A percentile compares a stretch with the other conserved stretches of the same genome.
phyloP scores from a whole-genome alignment of 768 basidiomycete species.

The Butyriboletus loyo region DNA sequence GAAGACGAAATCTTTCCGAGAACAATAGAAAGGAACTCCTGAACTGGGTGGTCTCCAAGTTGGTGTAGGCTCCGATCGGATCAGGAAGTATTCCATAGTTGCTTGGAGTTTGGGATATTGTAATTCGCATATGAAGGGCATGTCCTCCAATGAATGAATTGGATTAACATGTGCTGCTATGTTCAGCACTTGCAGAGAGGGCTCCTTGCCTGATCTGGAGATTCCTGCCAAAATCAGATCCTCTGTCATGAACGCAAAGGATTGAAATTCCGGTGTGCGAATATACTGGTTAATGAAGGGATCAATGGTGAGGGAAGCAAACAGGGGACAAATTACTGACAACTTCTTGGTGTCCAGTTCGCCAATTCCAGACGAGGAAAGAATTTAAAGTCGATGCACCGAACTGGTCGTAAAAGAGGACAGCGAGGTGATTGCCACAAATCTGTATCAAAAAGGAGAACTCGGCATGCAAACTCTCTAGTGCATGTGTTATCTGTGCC shows the following conservation, averaged over 20 bases:
- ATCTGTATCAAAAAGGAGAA: slow-evolving; percentile 30
- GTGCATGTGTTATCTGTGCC: slow-evolving; percentile 13
- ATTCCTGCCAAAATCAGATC: slow-evolving; percentile 25
- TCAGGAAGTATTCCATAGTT: slow-evolving; percentile 18
- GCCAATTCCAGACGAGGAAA: slow-evolving; percentile 37
- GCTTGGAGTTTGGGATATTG: slow-evolving; percentile 22
- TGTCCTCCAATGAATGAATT: slow-evolving; percentile 6
- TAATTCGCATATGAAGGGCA: slow-evolving; percentile 26
- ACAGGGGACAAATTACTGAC: slow-evolving; percentile 18
- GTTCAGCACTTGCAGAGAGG: slow-evolving; percentile 19
- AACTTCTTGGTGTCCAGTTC: slow-evolving; percentile 25
- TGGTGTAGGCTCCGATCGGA: slow-evolving; percentile 35
- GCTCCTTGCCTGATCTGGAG: not conserved
- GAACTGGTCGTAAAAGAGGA: slow-evolving; percentile 23
- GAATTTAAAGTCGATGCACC: slow-evolving; percentile 2
- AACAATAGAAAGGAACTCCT: slow-evolving; percentile 20
- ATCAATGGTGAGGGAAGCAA: not conserved
- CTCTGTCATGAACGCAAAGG: slow-evolving; percentile 36
- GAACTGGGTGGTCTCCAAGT: slow-evolving; percentile 19
- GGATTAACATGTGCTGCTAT: slow-evolving; percentile 8
- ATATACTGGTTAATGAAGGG: slow-evolving; percentile 18
- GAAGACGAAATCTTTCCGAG: slow-evolving; percentile 32
- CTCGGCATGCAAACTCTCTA: not conserved
- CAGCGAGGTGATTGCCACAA: slow-evolving; percentile 29
- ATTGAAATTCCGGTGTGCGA: slow-evolving; percentile 19